Percentiles rank a stretch among this genome's conserved stretches.
These are phyloP conservation scores for Avena atlantica DNA, from an alignment of 176 grass and related monocot species.

Conservation along the genomic window DNA sequence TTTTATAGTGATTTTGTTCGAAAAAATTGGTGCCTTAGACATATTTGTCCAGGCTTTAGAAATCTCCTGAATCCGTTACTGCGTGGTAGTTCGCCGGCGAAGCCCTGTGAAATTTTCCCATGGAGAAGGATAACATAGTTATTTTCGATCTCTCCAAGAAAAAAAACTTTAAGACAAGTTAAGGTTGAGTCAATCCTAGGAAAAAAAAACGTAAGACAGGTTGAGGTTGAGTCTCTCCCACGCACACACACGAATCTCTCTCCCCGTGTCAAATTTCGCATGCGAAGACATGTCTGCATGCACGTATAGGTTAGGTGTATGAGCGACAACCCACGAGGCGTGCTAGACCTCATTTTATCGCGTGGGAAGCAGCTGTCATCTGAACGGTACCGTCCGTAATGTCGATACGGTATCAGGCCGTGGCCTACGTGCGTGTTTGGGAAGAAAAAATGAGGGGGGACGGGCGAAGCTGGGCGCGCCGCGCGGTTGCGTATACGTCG, in stretches of 20 bases:
- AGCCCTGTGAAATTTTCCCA: rapidly evolving
- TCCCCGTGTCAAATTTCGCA: not conserved
- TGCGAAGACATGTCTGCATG: not conserved
- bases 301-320: not conserved
- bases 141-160: no score
- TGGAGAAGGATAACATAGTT: no score
- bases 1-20: no score
- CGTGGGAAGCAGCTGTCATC: not conserved
- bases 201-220: no score
- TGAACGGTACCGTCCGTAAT: not conserved
- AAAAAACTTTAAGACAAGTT: no score
- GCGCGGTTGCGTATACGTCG: not conserved
- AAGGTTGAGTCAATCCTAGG: no score
- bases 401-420: not conserved
- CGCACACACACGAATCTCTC: not conserved
- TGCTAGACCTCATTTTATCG: no score
- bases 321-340: not conserved
- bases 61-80: no score
- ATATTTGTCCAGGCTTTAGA: no score
- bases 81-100: no score
- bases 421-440: not conserved
- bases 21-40: no score
- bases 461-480: conserved; percentile 2
- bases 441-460: not conserved
- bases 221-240: no score